These are phyloP conservation scores for Brassica balearica DNA, from an alignment of 441 rosid species.

Conservation along the genomic window DNA sequence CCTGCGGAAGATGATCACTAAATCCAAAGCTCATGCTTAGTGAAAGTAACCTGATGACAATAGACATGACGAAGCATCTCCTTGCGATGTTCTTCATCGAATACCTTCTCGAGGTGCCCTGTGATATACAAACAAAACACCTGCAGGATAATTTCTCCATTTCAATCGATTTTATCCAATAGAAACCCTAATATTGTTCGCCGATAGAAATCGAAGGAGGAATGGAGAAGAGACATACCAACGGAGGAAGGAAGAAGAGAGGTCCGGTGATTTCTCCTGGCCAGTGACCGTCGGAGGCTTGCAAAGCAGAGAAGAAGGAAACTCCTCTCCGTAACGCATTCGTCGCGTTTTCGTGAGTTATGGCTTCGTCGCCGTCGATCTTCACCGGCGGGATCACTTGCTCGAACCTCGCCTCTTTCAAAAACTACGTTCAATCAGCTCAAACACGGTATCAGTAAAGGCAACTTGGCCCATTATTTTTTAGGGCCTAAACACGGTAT, in stretches of 20 bases:
- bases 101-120: slow-evolving; percentile 50
- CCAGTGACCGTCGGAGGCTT: slow-evolving; percentile 71
- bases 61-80: slow-evolving; percentile 65
- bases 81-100: slow-evolving; percentile 61
- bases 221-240: slow-evolving; percentile 44
- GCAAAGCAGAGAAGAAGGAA: slow-evolving; percentile 58
- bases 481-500: neutral
- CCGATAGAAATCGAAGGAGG: neutral
- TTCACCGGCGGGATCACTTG: slow-evolving; percentile 46
- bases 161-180: neutral
- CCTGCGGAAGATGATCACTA: neutral
- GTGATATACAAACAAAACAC: slow-evolving; percentile 67
- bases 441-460: neutral
- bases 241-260: slow-evolving; percentile 63
- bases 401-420: slow-evolving; percentile 41
- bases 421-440: slow-evolving; percentile 23
- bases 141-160: slow-evolving; percentile 33
- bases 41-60: slow-evolving; percentile 52
- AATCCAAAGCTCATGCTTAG: neutral
- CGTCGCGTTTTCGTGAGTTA: slow-evolving; percentile 57
- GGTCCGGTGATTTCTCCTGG: slow-evolving; percentile 69
- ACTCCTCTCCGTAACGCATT: slow-evolving; percentile 54
- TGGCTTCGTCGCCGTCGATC: slow-evolving; percentile 46
- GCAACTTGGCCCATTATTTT: neutral
- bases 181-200: neutral